Conservation (phyloP, 2,329 filamentous ascomycete species). For the Claviceps sp. region DNA sequence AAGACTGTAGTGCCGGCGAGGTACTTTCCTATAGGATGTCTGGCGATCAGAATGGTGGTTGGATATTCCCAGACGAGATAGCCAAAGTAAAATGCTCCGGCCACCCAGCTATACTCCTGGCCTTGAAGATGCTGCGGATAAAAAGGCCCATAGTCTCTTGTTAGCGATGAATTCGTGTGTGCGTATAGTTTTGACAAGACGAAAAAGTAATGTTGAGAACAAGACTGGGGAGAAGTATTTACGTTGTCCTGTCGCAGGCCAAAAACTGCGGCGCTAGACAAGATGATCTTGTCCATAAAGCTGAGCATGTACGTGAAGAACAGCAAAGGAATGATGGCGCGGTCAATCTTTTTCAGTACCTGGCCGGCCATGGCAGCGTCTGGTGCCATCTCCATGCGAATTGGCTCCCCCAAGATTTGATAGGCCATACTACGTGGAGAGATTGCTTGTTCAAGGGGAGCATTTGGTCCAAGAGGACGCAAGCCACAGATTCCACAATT, state of each 20-base stretch:
- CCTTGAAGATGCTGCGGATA: conserved; percentile 6
- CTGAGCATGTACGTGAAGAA: conserved; percentile 45
- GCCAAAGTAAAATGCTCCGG: conserved; percentile 24
- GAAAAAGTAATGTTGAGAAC: not conserved
- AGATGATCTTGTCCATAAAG: conserved; percentile 46
- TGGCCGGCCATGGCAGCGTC: conserved; percentile 18
- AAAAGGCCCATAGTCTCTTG: not conserved
- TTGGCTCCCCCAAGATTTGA: not conserved
- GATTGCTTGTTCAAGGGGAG: no score
- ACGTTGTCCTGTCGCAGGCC: conserved; percentile 34
- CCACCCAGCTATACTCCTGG: conserved; percentile 5
- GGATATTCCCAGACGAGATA: conserved; percentile 38
- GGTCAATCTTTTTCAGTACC: conserved; percentile 42
- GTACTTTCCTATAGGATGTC: conserved; percentile 32
- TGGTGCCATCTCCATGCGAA: conserved; percentile 2
- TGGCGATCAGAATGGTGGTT: conserved; percentile 32
- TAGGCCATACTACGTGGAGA: not conserved
- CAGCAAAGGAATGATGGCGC: conserved; percentile 37
- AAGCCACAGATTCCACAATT: no score
- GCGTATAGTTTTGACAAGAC: not conserved
- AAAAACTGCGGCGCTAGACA: conserved; percentile 42
- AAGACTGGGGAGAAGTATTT: conserved; percentile 1
- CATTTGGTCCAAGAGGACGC: no score
- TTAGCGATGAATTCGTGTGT: conserved; percentile 6
- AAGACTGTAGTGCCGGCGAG: conserved; percentile 31